Evolutionary conservation across 768 basidiomycete species (phyloP).

Genomic region (Kwoniella dejecticola): DNA sequence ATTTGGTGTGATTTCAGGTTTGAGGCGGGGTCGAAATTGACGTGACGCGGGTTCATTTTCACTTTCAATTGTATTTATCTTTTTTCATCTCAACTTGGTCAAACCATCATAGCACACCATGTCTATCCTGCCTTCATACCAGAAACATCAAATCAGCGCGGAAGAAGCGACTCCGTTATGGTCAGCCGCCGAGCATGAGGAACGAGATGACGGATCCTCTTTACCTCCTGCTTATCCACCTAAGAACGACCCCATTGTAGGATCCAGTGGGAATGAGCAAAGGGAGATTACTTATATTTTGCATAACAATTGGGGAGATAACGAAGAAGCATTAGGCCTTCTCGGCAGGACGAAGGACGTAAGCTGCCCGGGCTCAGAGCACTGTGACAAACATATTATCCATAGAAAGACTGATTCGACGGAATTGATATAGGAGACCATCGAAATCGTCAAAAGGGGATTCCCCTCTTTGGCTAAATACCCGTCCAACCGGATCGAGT

Average conservation of each 20-base stretch:
- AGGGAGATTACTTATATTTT: slow-evolving; percentile 29
- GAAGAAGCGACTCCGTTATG: neutral
- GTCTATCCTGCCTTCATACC: slow-evolving; percentile 7
- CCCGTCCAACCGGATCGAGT: slow-evolving; percentile 34
- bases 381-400: too few relatives aligned
- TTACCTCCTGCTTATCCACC: slow-evolving; percentile 16
- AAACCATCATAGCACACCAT: neutral
- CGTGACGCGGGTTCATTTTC: too few relatives aligned
- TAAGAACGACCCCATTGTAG: neutral
- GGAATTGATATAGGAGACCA: slow-evolving; percentile 27
- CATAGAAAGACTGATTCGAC: too few relatives aligned
- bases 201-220: neutral
- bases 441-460: slow-evolving; percentile 28
- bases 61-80: neutral
- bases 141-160: neutral
- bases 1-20: too few relatives aligned
- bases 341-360: slow-evolving; percentile 27
- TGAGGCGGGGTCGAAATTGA: too few relatives aligned
- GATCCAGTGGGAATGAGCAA: neutral
- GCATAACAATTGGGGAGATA: slow-evolving; percentile 21
- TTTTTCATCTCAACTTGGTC: neutral
- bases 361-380: too few relatives aligned
- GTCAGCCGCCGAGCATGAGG: neutral
- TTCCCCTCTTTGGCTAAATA: slow-evolving; percentile 24
- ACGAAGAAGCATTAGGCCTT: slow-evolving; percentile 33